Percentiles rank a stretch among this genome's conserved stretches.
phyloP scores from a whole-genome alignment of 345 rosid genomes.

The Melaleuca alternifolia region DNA sequence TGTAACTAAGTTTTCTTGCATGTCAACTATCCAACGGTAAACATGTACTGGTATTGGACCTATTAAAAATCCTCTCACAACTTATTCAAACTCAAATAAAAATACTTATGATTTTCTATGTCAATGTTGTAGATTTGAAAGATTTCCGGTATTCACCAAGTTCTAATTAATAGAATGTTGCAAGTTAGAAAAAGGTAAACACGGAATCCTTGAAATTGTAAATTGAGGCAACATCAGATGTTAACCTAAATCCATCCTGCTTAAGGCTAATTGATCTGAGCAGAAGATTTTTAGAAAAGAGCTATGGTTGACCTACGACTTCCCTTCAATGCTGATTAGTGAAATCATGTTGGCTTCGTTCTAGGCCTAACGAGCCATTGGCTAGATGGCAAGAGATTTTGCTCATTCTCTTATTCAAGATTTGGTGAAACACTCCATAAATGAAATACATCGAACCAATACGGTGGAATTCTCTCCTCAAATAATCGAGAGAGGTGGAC shows the following conservation, averaged over 20 bases:
- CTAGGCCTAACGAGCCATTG: too few relatives aligned
- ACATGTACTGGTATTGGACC: neutral
- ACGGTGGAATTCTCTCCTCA: neutral
- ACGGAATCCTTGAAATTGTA: neutral
- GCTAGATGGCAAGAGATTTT: too few relatives aligned
- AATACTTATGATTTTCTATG: too few relatives aligned
- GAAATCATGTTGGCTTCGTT: neutral
- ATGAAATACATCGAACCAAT: neutral
- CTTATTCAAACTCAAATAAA: too few relatives aligned
- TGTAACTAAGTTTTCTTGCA: too few relatives aligned
- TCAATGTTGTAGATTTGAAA: too few relatives aligned
- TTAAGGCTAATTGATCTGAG: neutral
- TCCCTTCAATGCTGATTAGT: neutral
- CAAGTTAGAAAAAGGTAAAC: too few relatives aligned
- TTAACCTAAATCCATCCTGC: neutral
- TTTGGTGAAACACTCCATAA: neutral
- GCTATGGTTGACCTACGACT: neutral
- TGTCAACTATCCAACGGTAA: neutral
- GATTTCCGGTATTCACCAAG: neutral
- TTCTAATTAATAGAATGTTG: neutral
- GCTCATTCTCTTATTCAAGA: too few relatives aligned
- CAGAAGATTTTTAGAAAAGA: too few relatives aligned
- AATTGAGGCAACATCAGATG: neutral
- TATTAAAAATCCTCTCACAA: neutral
- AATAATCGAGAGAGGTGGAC: neutral